Conservation (phyloP, 169 alveolate genomes). For the Cryptosporidium viatorum region DNA sequence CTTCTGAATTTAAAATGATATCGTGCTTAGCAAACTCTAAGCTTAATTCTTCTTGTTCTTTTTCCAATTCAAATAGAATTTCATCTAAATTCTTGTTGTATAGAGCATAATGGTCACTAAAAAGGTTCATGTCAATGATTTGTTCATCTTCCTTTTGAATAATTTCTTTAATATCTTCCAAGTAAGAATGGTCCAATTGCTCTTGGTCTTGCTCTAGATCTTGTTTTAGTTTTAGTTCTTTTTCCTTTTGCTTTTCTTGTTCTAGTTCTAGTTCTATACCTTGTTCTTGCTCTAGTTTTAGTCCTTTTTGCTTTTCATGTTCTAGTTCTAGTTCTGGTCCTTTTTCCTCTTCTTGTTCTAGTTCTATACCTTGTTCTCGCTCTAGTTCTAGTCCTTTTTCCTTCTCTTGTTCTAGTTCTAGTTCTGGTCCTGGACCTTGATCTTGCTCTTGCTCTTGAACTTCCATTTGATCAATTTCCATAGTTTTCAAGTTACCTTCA, state of each 20-base stretch:
- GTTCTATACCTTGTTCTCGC: too few relatives aligned
- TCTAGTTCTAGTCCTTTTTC: too few relatives aligned
- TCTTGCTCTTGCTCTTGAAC: background rate
- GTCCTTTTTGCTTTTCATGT: too few relatives aligned
- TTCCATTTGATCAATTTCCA: background rate
- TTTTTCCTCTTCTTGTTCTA: background rate
- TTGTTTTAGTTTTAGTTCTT: background rate
- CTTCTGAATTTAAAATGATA: constrained; percentile 71
- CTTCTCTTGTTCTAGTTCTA: too few relatives aligned
- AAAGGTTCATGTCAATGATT: background rate
- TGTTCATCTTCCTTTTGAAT: constrained; percentile 19
- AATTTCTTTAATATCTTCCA: constrained; percentile 63
- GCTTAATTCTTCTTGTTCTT: constrained; percentile 73
- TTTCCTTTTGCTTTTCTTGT: too few relatives aligned
- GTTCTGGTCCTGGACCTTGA: background rate
- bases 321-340: background rate
- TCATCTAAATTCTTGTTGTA: constrained; percentile 62
- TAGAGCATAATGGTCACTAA: background rate
- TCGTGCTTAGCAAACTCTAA: constrained; percentile 64
- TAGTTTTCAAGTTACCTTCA: background rate
- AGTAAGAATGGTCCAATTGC: background rate
- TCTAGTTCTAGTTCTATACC: background rate
- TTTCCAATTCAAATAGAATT: constrained; percentile 74
- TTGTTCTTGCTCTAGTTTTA: background rate
- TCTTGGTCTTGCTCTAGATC: background rate